Evolutionary conservation across 2,329 filamentous ascomycete genomes (phyloP).

Genomic region (Stemphylium beticola): DNA sequence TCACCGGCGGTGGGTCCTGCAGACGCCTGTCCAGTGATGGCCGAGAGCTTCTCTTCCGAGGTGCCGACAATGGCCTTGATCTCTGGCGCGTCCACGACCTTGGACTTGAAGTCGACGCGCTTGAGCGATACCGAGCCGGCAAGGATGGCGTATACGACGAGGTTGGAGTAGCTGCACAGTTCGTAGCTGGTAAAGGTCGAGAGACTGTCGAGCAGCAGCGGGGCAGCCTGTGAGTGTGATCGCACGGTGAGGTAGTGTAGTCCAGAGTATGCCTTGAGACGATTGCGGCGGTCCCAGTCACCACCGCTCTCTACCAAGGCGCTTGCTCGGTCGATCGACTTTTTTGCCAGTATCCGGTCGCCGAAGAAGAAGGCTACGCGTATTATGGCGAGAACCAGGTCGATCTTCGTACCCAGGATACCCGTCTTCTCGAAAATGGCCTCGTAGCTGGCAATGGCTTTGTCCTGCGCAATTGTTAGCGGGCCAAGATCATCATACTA

Average conservation of each 20-base stretch:
- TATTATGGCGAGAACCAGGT: constrained; percentile 94
- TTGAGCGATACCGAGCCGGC: constrained; percentile 94
- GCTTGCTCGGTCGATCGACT: constrained; percentile 88
- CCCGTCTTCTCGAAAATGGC: constrained; percentile 96
- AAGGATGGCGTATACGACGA: constrained; percentile 95
- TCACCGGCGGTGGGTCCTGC: constrained; percentile 79
- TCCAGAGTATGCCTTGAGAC: constrained; percentile 97
- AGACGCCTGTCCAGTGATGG: constrained; percentile 79
- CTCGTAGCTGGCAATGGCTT: constrained; percentile 91
- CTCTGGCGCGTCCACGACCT: constrained; percentile 97
- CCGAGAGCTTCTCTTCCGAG: constrained; percentile 84
- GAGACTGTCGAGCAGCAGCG: constrained; percentile 92
- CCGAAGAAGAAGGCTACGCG: constrained; percentile 95
- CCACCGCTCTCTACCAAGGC: constrained; percentile 91
- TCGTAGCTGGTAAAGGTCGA: constrained; percentile 99
- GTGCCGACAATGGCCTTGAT: constrained; percentile 96
- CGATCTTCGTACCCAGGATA: constrained; percentile 95
- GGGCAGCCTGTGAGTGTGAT: constrained; percentile 86
- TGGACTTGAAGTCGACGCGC: constrained; percentile 97
- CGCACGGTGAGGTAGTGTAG: constrained; percentile 91
- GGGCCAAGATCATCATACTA: not conserved
- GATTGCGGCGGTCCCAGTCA: constrained; percentile 98
- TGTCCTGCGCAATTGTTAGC: constrained; percentile 67
- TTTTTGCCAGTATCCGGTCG: constrained; percentile 90
- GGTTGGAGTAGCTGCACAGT: constrained; percentile 92